Evolutionary conservation across 1,139 yeast genomes (phyloP).

Genomic region (Eremothecium coryli): DNA sequence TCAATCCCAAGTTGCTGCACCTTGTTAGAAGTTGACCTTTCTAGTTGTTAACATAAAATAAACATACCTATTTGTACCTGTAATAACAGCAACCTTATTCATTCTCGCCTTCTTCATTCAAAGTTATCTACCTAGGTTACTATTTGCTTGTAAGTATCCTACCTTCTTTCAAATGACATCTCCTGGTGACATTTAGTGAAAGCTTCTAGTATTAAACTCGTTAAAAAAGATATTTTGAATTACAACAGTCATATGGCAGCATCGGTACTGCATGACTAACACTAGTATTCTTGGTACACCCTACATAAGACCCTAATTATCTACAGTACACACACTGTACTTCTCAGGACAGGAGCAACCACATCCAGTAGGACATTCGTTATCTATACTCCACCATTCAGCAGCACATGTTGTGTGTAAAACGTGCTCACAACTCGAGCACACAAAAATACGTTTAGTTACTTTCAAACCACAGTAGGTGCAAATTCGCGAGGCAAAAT

Average conservation of each 20-base stretch:
- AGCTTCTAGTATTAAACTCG: too few relatives aligned
- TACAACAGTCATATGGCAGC: too few relatives aligned
- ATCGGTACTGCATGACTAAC: too few relatives aligned
- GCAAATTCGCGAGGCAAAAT: constrained; percentile 38
- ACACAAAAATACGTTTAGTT: constrained; percentile 52
- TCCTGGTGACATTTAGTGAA: too few relatives aligned
- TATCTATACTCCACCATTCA: constrained; percentile 63
- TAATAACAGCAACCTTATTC: constrained; percentile 43
- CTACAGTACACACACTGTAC: constrained; percentile 9
- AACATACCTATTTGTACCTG: constrained; percentile 51
- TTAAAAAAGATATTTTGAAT: too few relatives aligned
- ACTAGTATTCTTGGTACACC: too few relatives aligned
- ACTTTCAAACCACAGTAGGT: constrained; percentile 57
- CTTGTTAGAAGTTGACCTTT: background rate
- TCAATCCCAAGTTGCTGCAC: constrained; percentile 63
- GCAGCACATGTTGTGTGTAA: constrained; percentile 71
- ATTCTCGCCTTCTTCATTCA: constrained; percentile 10
- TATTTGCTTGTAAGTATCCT: too few relatives aligned
- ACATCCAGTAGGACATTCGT: constrained; percentile 83
- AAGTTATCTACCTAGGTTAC: too few relatives aligned
- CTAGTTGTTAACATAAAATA: background rate
- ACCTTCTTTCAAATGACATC: too few relatives aligned
- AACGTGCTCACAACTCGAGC: constrained; percentile 70
- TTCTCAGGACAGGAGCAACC: constrained; percentile 61
- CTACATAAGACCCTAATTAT: too few relatives aligned